Evolutionary conservation across 202 grass and related monocot species (phyloP), one percentile per base, ranked within the genome.

Genomic region (Cymbopogon flexuosus): DNA sequence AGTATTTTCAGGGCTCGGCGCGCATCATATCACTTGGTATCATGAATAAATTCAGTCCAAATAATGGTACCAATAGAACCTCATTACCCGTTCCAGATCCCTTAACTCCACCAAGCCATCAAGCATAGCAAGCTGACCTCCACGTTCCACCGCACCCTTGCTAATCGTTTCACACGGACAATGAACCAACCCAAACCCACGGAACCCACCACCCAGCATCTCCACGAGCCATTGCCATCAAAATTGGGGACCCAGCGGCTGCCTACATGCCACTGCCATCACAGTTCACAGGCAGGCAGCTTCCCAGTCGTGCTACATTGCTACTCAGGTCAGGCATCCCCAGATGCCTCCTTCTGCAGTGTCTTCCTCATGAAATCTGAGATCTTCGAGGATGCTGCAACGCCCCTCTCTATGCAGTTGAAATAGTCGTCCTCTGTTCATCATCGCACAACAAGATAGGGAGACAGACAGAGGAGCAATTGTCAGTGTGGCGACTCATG

Each of bases 331-430:
- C 73, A 84, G 0, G 52, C 69, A 2, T 82, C 87, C 23, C 72
- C 70, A 3, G 83, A 64, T 3, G 46, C 70, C 35, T 84, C 80
- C 65, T 91, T 85, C 79, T 90, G 78, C 78, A 94, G 72, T 36
- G 83, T 92, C 41, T 54, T 92, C 85, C 91, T 90, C 77, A 91
- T 81, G 78, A 94, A 94, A 79, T 94, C 89, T 0, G 91, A 94
- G 70, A 94, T 94, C 9, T 79, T 88, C 11, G 89, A 78, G 8
- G 85, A 92, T 16, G 91, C 91, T 16, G 91, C 89, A 10, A 66
- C 58, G 1, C 94, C 89, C 35, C 89, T 89, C 81, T 94, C 90
- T 51, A 97, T 68, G 43, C 94, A 92, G 81, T 82, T 86, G 62
- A 92, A 92, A 51, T 94, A 97, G 21, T 89, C 79, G 2, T 76